Percentiles rank a stretch among this genome's conserved stretches.
These are phyloP conservation scores for Silene noctiflora DNA, from an alignment of 179 eudicot species.

Conservation along the genomic window DNA sequence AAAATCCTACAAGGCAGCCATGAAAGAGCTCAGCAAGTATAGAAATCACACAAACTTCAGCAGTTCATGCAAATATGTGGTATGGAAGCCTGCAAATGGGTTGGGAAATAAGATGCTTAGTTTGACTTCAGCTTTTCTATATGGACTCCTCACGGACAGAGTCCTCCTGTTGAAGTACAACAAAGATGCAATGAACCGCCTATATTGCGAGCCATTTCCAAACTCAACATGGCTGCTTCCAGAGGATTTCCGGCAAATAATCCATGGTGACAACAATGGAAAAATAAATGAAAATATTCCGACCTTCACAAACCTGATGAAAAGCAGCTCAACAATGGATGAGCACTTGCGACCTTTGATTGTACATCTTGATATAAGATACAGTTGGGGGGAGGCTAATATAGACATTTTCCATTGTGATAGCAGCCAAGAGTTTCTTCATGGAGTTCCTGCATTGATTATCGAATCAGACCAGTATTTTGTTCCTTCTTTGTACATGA, in stretches of 20 bases:
- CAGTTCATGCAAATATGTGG: not conserved
- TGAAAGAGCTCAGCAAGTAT: not conserved
- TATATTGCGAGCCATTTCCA: constrained; percentile 1
- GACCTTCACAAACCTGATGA: not conserved
- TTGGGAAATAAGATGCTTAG: not conserved
- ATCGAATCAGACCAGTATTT: not conserved
- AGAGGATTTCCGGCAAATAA: not conserved
- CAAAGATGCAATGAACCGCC: not conserved
- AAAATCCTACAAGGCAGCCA: not conserved
- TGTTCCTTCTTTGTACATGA: not conserved
- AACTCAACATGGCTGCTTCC: not conserved
- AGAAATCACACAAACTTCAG: not conserved
- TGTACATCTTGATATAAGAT: not conserved
- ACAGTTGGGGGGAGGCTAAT: not conserved
- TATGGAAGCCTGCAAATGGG: not conserved
- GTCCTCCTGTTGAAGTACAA: not conserved
- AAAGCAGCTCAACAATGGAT: not conserved
- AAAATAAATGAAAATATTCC: not conserved
- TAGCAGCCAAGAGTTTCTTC: not conserved
- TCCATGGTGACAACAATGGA: not conserved
- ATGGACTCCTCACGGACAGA: not conserved
- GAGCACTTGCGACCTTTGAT: not conserved
- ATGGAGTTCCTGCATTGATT: not conserved
- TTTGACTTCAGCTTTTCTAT: not conserved
- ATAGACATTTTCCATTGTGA: not conserved